These are phyloP conservation scores for Cyphellophora europaea DNA, from an alignment of 2,329 filamentous ascomycete genomes.

Conservation along the genomic window DNA sequence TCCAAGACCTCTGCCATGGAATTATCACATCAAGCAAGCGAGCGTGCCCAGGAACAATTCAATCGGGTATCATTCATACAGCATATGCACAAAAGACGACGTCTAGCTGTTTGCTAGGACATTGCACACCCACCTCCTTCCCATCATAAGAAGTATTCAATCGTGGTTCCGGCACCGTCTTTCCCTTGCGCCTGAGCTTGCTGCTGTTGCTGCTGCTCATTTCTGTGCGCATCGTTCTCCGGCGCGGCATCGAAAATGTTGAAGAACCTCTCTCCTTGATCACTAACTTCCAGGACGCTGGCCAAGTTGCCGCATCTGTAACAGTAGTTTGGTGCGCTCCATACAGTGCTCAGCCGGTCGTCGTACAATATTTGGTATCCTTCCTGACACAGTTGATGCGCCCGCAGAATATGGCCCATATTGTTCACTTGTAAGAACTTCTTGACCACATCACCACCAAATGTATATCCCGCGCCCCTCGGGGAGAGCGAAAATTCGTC, in stretches of 20 bases:
- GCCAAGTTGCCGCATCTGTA: constrained; percentile 96
- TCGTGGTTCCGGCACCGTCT: constrained; percentile 49
- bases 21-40: too few species aligned
- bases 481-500: constrained; percentile 95
- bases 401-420: constrained; percentile 94
- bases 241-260: constrained; percentile 97
- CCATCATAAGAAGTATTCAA: constrained; percentile 41
- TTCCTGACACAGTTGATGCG: constrained; percentile 98
- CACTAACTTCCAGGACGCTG: constrained; percentile 90
- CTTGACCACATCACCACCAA: constrained; percentile 93
- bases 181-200: constrained; percentile 33
- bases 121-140: too few species aligned
- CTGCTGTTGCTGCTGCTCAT: constrained; percentile 63
- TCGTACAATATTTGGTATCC: constrained; percentile 96
- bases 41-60: too few species aligned
- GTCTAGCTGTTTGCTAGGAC: too few species aligned
- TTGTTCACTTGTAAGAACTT: constrained; percentile 96
- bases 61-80: too few species aligned
- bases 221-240: constrained; percentile 82
- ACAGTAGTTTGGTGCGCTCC: constrained; percentile 95
- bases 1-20: too few species aligned
- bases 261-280: constrained; percentile 86
- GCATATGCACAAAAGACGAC: too few species aligned
- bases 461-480: constrained; percentile 90
- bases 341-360: constrained; percentile 87